Conservation (phyloP, 2,329 filamentous ascomycete genomes). For the Exutisphaerella laricina region DNA sequence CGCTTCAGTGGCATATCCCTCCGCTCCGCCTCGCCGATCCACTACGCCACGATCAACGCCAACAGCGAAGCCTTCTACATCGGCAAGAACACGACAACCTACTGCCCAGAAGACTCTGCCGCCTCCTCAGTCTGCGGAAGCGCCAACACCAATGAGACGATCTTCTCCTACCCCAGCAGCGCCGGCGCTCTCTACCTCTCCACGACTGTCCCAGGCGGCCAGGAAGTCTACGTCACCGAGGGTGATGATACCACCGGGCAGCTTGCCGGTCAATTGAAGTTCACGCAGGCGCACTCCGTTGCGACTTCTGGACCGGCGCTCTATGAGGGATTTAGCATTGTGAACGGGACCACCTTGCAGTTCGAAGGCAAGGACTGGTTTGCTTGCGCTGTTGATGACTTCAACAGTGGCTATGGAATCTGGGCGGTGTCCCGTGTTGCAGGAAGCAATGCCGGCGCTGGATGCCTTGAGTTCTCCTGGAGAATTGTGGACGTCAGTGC, state of each 20-base stretch:
- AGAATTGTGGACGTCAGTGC: conserved; percentile 4
- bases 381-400: conserved; percentile 13
- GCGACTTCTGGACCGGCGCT: conserved; percentile 21
- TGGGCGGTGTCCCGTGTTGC: conserved; percentile 8
- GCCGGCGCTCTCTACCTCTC: conserved; percentile 15
- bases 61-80: conserved; percentile 24
- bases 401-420: conserved; percentile 12
- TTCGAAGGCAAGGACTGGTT: conserved; percentile 17
- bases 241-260: conserved; percentile 8
- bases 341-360: conserved; percentile 12
- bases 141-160: conserved; percentile 15
- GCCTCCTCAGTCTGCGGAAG: conserved; percentile 3
- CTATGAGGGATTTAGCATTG: conserved; percentile 20
- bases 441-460: conserved; percentile 6
- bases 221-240: conserved; percentile 30
- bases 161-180: conserved; percentile 26
- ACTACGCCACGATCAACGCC: conserved; percentile 25
- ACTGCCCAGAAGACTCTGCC: conserved; percentile 25
- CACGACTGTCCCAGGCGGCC: conserved; percentile 28
- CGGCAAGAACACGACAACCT: conserved; percentile 26
- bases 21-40: conserved; percentile 24
- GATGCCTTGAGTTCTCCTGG: conserved; percentile 15
- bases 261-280: conserved; percentile 24
- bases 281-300: conserved; percentile 28
- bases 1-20: conserved; percentile 21